phyloP scores from a whole-genome alignment of 768 basidiomycete genomes.

The Termitomyces sp. region DNA sequence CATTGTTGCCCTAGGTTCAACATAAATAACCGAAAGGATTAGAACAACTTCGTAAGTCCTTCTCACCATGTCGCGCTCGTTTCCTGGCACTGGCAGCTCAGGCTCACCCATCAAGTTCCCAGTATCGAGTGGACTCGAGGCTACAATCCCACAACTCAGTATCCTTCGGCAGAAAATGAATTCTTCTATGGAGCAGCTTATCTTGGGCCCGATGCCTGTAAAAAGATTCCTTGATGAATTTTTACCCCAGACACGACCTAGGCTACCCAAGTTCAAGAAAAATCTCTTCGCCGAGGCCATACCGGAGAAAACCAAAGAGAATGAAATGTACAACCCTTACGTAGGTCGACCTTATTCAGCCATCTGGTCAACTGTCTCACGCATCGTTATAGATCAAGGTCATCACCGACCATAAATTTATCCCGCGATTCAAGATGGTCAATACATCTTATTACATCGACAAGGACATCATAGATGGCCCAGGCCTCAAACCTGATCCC shows the following conservation, averaged over 20 bases:
- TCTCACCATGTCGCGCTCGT: neutral
- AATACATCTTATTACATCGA: slow-evolving; percentile 11
- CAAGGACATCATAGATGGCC: neutral
- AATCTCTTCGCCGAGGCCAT: neutral
- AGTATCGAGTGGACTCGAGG: neutral
- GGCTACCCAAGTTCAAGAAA: too few relatives aligned
- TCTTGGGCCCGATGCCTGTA: slow-evolving; percentile 11
- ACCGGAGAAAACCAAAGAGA: neutral
- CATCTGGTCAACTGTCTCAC: neutral
- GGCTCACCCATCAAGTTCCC: neutral
- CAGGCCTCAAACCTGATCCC: slow-evolving; percentile 1
- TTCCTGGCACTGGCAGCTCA: neutral
- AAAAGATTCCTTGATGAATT: slow-evolving; percentile 7
- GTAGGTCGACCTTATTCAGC: neutral
- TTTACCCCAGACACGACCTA: neutral
- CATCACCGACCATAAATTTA: slow-evolving; percentile 2
- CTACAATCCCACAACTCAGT: too few relatives aligned
- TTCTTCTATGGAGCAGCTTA: neutral
- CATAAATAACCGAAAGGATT: neutral
- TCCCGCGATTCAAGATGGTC: slow-evolving; percentile 12
- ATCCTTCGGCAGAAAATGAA: neutral
- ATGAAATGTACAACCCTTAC: too few relatives aligned
- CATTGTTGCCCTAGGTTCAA: too few relatives aligned
- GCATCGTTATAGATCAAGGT: neutral
- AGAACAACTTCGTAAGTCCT: neutral